phyloP scores from a whole-genome alignment of 73 alveolate genomes.

The Paramecium primaurelia region DNA sequence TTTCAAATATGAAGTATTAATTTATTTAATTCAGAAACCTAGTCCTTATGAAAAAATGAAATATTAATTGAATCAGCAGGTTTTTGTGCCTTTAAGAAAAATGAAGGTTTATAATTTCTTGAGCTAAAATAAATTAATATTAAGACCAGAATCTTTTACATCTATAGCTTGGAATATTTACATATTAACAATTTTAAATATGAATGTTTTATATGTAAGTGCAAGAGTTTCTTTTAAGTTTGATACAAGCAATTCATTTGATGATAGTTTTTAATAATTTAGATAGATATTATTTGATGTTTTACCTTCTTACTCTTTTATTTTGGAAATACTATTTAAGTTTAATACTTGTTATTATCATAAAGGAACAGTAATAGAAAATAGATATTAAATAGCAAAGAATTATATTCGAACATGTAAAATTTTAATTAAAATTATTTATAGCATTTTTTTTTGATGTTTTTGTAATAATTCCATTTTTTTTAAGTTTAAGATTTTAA shows the following conservation, averaged over 20 bases:
- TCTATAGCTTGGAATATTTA: constrained; percentile 38
- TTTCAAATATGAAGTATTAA: constrained; percentile 28
- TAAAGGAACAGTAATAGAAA: constrained; percentile 32
- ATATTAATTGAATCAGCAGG: neutral
- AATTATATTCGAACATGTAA: constrained; percentile 18
- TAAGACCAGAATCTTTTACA: neutral
- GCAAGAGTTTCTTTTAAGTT: constrained; percentile 29
- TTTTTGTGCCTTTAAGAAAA: constrained; percentile 40
- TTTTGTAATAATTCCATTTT: constrained; percentile 22
- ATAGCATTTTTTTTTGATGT: constrained; percentile 31
- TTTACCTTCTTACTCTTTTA: constrained; percentile 18
- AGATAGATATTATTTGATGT: neutral
- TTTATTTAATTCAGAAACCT: neutral
- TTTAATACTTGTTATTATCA: constrained; percentile 25
- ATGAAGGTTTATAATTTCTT: neutral
- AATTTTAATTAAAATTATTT: neutral
- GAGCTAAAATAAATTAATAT: neutral
- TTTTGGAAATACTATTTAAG: constrained; percentile 17
- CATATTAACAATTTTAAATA: constrained; percentile 2
- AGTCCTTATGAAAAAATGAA: constrained; percentile 14
- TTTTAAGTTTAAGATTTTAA: constrained; percentile 39
- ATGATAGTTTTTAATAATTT: neutral
- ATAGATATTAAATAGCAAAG: constrained; percentile 29
- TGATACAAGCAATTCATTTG: neutral
- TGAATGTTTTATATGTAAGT: constrained; percentile 26